Evolutionary conservation across 1,139 yeast genomes (phyloP).

Genomic region (Kluyveromyces marxianus): DNA sequence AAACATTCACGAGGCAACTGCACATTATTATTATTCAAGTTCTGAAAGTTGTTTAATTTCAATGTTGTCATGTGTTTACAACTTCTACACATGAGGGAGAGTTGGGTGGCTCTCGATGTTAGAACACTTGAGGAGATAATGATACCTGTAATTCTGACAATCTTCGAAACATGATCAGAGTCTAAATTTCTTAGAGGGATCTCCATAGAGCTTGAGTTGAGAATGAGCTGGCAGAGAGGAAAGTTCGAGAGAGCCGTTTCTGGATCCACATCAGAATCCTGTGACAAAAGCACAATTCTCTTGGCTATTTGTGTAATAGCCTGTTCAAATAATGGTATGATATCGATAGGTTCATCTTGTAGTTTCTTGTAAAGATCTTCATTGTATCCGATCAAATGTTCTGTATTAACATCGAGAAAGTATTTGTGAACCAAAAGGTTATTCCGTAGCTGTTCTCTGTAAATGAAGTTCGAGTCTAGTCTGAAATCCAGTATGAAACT

Average conservation of each 20-base stretch:
- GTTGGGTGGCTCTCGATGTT: constrained; percentile 77
- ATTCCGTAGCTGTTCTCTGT: constrained; percentile 88
- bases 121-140: constrained; percentile 87
- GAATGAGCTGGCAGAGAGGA: constrained; percentile 77
- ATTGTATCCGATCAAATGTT: constrained; percentile 78
- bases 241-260: constrained; percentile 35
- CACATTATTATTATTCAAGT: constrained; percentile 59
- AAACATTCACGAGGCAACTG: constrained; percentile 69
- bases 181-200: constrained; percentile 75
- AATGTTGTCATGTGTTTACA: constrained; percentile 80
- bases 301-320: constrained; percentile 91
- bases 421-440: constrained; percentile 74
- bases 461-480: constrained; percentile 72
- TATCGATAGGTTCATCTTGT: constrained; percentile 80
- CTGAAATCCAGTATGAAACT: constrained; percentile 81
- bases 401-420: constrained; percentile 67
- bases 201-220: constrained; percentile 66
- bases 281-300: constrained; percentile 56
- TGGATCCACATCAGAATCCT: constrained; percentile 22
- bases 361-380: constrained; percentile 83
- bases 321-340: constrained; percentile 80
- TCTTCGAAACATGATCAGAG: constrained; percentile 81
- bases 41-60: constrained; percentile 44
- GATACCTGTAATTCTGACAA: constrained; percentile 88
- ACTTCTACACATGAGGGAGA: constrained; percentile 78